phyloP scores from a whole-genome alignment of 2,329 filamentous ascomycete genomes.

The Verticillium nubilum region DNA sequence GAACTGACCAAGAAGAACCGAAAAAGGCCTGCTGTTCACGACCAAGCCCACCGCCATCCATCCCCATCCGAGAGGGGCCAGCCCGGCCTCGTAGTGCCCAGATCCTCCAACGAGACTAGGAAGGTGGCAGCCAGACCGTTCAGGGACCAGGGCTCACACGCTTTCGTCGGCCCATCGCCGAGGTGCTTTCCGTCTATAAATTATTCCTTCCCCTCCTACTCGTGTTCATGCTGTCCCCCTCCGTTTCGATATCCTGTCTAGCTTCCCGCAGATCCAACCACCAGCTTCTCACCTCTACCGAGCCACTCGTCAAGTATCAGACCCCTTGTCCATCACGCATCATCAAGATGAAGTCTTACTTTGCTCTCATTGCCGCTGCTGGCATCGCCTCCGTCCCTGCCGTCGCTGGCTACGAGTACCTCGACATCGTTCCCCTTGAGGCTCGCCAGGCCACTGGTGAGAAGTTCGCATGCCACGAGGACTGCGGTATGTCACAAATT shows the following conservation, averaged over 20 bases:
- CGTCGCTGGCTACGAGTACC: neutral
- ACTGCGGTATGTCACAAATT: constrained; percentile 31
- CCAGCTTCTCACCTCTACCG: neutral
- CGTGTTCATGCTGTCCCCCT: neutral
- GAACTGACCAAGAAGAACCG: neutral
- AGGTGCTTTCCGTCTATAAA: neutral
- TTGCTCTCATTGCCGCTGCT: constrained; percentile 1
- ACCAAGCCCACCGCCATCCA: neutral
- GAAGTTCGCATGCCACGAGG: constrained; percentile 30
- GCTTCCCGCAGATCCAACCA: neutral
- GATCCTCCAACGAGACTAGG: neutral
- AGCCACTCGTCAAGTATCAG: neutral
- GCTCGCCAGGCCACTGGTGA: constrained; percentile 5
- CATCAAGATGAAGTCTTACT: constrained; percentile 1
- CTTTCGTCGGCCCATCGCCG: neutral
- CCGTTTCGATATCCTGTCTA: neutral
- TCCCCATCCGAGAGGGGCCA: no score
- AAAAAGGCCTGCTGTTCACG: neutral
- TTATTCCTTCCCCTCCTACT: neutral
- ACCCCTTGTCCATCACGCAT: neutral
- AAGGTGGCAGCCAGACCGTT: neutral
- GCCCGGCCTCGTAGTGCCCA: neutral
- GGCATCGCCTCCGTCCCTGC: neutral
- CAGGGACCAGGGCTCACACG: neutral
- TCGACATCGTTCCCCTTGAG: constrained; percentile 6